Percentiles rank a stretch among this genome's conserved stretches.
phyloP scores from a whole-genome alignment of 768 basidiomycete species.

The Lactifluus hygrophoroides region DNA sequence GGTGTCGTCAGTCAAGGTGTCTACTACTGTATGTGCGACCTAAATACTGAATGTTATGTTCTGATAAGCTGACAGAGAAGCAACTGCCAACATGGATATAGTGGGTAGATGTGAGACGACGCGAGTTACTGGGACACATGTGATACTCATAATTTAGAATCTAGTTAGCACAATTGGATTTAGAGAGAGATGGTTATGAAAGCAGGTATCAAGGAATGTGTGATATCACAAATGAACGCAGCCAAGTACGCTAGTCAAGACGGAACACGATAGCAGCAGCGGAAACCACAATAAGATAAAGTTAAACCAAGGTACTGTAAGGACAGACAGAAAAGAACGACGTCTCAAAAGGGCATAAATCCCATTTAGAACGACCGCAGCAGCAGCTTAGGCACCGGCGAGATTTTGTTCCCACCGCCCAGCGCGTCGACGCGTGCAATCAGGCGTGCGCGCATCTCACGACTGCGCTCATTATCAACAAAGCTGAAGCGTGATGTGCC shows the following conservation, averaged over 20 bases:
- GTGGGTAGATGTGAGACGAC: too few relatives aligned
- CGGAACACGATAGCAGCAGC: neutral
- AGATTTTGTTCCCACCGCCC: constrained; percentile 1
- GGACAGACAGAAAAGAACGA: neutral
- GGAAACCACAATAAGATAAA: neutral
- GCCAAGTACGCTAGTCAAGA: neutral
- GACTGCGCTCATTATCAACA: constrained; percentile 10
- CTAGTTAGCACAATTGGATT: neutral
- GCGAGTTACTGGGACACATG: too few relatives aligned
- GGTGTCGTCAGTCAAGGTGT: too few relatives aligned
- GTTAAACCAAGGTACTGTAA: too few relatives aligned
- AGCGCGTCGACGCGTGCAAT: constrained; percentile 5
- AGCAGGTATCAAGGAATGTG: neutral
- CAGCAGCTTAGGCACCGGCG: constrained; percentile 14
- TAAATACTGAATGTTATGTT: too few relatives aligned
- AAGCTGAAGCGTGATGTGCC: constrained; percentile 3
- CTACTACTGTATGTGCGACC: too few relatives aligned
- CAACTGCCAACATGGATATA: too few relatives aligned
- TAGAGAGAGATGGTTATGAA: neutral
- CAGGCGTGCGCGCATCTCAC: constrained; percentile 9
- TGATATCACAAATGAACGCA: neutral
- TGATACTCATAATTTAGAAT: neutral
- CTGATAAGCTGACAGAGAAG: too few relatives aligned
- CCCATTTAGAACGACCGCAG: neutral
- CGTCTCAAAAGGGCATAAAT: neutral